These are phyloP conservation scores for Boechera divaricarpa DNA, from an alignment of 345 rosid species.

Conservation along the genomic window DNA sequence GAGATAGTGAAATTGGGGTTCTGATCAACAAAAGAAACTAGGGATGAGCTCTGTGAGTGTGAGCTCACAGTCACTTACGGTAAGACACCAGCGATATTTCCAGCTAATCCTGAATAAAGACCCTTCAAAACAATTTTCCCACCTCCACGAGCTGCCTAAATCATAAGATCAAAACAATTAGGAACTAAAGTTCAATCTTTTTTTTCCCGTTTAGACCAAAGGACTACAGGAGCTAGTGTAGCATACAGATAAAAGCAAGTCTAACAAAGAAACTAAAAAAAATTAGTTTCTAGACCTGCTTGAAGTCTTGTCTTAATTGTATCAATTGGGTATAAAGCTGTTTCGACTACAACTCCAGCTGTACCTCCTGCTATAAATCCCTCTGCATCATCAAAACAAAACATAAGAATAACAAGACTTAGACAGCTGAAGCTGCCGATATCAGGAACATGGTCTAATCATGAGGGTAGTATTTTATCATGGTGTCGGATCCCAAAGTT, in stretches of 20 bases:
- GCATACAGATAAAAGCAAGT: slow-evolving; percentile 6
- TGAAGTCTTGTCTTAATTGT: slow-evolving; percentile 95
- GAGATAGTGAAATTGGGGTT: not conserved
- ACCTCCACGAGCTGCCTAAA: slow-evolving; percentile 87
- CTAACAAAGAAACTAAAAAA: slow-evolving; percentile 12
- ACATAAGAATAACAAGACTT: not conserved
- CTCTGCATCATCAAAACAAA: slow-evolving; percentile 54
- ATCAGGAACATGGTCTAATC: no score
- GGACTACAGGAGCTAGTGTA: not conserved
- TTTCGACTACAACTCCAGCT: slow-evolving; percentile 96
- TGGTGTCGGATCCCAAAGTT: no score
- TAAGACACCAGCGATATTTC: slow-evolving; percentile 91
- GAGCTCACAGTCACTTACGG: slow-evolving; percentile 65
- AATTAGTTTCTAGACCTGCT: slow-evolving; percentile 55
- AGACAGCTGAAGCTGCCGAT: not conserved
- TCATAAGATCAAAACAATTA: not conserved
- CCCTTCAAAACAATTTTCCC: slow-evolving; percentile 81
- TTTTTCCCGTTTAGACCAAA: not conserved
- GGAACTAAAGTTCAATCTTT: not conserved
- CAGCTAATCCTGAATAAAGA: slow-evolving; percentile 94
- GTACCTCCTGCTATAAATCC: slow-evolving; percentile 94
- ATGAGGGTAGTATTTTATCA: no score
- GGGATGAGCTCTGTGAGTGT: slow-evolving; percentile 10
- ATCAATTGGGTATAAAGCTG: slow-evolving; percentile 90
- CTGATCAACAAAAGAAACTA: slow-evolving; percentile 12